phyloP scores from a whole-genome alignment of 345 rosid species.

The Xanthoceras sorbifolium region DNA sequence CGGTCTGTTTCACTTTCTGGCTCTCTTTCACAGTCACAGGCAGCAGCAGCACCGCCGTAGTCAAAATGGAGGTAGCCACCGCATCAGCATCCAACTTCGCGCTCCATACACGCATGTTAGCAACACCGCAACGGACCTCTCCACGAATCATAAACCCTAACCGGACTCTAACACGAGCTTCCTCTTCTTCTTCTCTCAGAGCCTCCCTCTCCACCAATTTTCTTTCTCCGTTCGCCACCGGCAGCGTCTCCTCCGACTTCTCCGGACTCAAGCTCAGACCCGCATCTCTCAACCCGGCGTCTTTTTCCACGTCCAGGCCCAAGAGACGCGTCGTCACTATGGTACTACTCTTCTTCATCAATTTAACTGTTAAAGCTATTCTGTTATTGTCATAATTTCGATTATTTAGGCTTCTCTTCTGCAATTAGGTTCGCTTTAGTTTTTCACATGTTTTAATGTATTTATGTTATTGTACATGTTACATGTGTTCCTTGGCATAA shows the following conservation, averaged over 20 bases:
- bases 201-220: conserved; percentile 55
- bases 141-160: conserved; percentile 29
- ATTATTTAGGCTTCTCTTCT: not conserved
- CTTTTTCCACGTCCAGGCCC: conserved; percentile 49
- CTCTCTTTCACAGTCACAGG: not conserved
- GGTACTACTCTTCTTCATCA: conserved; percentile 38
- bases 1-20: not conserved
- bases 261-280: conserved; percentile 56
- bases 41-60: not conserved
- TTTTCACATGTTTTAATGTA: not conserved
- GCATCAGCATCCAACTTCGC: conserved; percentile 47
- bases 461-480: not conserved
- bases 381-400: not conserved
- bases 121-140: conserved; percentile 33
- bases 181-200: conserved; percentile 26
- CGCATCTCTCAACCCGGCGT: conserved; percentile 47
- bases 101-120: conserved; percentile 41
- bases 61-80: conserved; percentile 56
- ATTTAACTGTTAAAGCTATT: not conserved
- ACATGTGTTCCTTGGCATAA: not conserved
- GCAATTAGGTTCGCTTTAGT: conserved; percentile 1
- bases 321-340: conserved; percentile 70
- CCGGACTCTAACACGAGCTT: conserved; percentile 17
- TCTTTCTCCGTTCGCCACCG: conserved; percentile 43
- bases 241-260: conserved; percentile 55